Conservation (phyloP, 352 stramenopile species). For the Globisporangium megalacanthum region DNA sequence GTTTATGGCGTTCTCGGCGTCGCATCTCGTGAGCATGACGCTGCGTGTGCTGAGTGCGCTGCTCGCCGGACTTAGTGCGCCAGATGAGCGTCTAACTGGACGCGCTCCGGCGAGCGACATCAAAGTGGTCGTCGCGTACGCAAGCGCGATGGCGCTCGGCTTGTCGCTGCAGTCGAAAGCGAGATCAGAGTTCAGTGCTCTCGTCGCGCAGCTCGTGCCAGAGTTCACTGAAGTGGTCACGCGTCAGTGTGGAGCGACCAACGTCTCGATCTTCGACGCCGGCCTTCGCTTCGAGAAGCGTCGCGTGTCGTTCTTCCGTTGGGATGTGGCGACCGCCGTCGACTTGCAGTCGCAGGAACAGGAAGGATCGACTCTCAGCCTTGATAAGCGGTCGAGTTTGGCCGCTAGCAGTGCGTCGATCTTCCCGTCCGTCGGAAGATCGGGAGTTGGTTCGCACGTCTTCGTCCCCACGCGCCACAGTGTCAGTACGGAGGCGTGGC, state of each 20-base stretch:
- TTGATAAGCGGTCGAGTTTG: slow-evolving; percentile 6
- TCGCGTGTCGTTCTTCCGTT: slow-evolving; percentile 21
- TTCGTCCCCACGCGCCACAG: slow-evolving; percentile 43
- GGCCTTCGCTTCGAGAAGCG: slow-evolving; percentile 30
- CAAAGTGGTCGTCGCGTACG: slow-evolving; percentile 34
- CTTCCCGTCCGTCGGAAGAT: background rate
- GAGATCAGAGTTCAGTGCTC: slow-evolving; percentile 24
- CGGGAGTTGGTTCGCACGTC: slow-evolving; percentile 18
- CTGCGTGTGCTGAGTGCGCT: slow-evolving; percentile 32
- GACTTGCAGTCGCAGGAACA: slow-evolving; percentile 18
- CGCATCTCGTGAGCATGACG: slow-evolving; percentile 41
- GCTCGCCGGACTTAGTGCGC: slow-evolving; percentile 26
- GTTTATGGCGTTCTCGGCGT: slow-evolving; percentile 36
- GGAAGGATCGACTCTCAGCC: slow-evolving; percentile 14
- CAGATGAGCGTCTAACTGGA: slow-evolving; percentile 3
- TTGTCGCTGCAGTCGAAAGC: slow-evolving; percentile 22
- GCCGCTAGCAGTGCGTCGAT: background rate
- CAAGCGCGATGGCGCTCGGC: slow-evolving; percentile 26
- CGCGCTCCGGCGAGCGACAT: slow-evolving; percentile 15
- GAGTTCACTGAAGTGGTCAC: slow-evolving; percentile 18
- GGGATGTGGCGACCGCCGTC: slow-evolving; percentile 19
- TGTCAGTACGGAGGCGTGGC: slow-evolving; percentile 29
- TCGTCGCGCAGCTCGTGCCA: slow-evolving; percentile 21
- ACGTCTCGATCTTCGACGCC: slow-evolving; percentile 35
- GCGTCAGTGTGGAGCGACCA: slow-evolving; percentile 13